phyloP scores from a whole-genome alignment of 352 stramenopile species.

The Globisporangium irregulare region DNA sequence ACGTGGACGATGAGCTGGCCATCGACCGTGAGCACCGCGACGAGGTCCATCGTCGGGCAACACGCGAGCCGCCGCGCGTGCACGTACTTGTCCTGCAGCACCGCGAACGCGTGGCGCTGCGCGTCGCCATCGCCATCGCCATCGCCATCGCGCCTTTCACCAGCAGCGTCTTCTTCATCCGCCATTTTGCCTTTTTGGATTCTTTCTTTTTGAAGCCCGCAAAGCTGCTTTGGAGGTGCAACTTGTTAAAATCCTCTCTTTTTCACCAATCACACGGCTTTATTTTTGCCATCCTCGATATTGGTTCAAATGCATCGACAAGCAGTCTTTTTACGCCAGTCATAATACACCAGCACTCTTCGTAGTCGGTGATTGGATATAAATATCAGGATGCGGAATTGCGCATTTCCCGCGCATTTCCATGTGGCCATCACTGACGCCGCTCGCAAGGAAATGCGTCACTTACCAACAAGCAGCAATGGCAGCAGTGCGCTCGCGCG shows the following conservation, averaged over 20 bases:
- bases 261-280: background rate
- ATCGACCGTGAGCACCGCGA: conserved; percentile 68
- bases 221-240: background rate
- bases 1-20: conserved; percentile 73
- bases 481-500: background rate
- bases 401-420: background rate
- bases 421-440: background rate
- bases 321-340: background rate
- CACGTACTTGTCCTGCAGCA: conserved; percentile 74
- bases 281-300: background rate
- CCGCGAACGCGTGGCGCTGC: conserved; percentile 35
- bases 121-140: background rate
- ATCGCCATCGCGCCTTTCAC: background rate
- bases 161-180: conserved; percentile 3
- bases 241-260: background rate
- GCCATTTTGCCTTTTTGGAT: conserved; percentile 4
- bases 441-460: background rate
- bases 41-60: conserved; percentile 77
- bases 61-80: conserved; percentile 44
- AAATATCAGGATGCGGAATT: background rate
- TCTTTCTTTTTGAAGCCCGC: background rate
- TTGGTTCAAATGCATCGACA: background rate
- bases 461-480: background rate
- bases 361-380: background rate
- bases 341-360: background rate